Evolutionary conservation across 176 grass and related monocot genomes (phyloP).

Genomic region (Leersia perrieri): DNA sequence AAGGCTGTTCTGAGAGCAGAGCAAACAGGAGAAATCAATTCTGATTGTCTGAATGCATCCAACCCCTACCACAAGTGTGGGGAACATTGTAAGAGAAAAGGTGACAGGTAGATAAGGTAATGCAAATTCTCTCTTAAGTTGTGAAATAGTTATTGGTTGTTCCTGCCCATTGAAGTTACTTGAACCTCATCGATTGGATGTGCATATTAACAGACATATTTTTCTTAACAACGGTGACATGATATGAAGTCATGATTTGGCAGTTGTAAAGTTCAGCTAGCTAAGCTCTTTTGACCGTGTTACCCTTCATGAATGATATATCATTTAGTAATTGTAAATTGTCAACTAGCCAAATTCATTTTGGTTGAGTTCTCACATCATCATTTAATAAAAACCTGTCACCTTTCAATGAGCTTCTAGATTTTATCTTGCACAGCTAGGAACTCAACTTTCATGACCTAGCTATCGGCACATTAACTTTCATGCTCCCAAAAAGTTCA

Average conservation of each 20-base stretch:
- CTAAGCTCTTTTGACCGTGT: neutral
- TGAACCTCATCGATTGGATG: neutral
- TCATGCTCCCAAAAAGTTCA: neutral
- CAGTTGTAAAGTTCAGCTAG: conserved; percentile 14
- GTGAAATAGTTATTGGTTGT: neutral
- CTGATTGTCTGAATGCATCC: conserved; percentile 74
- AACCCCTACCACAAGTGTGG: conserved; percentile 88
- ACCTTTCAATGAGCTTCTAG: neutral
- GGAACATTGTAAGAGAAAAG: conserved; percentile 60
- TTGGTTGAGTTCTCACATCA: neutral
- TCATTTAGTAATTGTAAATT: neutral
- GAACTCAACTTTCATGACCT: neutral
- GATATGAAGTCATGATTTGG: conserved; percentile 4
- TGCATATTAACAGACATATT: neutral
- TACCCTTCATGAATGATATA: neutral
- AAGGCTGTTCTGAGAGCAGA: conserved; percentile 29
- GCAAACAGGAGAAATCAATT: conserved; percentile 50
- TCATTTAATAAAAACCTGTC: neutral
- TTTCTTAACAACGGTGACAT: neutral
- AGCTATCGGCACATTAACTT: neutral
- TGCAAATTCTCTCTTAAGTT: neutral
- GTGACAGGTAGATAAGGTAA: conserved; percentile 45
- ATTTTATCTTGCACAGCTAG: neutral
- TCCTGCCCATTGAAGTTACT: neutral
- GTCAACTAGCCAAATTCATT: conserved; percentile 10